Evolutionary conservation across 345 rosid genomes (phyloP).

Genomic region (Citrus cavaleriei): DNA sequence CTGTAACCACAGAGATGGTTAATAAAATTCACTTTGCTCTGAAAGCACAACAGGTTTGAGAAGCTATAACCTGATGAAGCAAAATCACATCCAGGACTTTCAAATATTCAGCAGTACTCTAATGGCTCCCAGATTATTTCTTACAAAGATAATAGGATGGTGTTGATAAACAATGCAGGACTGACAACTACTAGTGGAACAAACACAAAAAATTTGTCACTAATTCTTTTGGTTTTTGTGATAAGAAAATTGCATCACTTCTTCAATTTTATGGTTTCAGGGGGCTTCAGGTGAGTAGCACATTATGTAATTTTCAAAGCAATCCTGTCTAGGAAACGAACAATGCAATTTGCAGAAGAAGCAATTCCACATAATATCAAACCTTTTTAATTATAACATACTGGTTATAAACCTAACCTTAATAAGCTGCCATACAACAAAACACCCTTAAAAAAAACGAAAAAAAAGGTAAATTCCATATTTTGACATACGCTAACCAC

Average conservation of each 20-base stretch:
- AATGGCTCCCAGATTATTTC: background rate
- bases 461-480: background rate
- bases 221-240: too few relatives aligned
- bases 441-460: background rate
- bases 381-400: background rate
- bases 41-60: background rate
- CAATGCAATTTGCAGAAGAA: background rate
- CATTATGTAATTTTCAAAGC: background rate
- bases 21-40: background rate
- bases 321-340: background rate
- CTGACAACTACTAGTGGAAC: too few relatives aligned
- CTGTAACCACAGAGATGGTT: background rate
- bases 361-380: background rate
- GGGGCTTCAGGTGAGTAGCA: background rate
- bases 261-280: background rate
- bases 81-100: background rate
- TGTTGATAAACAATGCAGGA: too few relatives aligned
- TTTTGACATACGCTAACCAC: background rate
- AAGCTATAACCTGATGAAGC: background rate
- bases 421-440: background rate
- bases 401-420: background rate
- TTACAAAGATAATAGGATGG: background rate
- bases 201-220: too few relatives aligned
- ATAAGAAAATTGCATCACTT: background rate
- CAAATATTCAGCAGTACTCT: background rate